These are phyloP conservation scores for Grammothele lineata DNA, from an alignment of 768 basidiomycete species.

Conservation along the genomic window DNA sequence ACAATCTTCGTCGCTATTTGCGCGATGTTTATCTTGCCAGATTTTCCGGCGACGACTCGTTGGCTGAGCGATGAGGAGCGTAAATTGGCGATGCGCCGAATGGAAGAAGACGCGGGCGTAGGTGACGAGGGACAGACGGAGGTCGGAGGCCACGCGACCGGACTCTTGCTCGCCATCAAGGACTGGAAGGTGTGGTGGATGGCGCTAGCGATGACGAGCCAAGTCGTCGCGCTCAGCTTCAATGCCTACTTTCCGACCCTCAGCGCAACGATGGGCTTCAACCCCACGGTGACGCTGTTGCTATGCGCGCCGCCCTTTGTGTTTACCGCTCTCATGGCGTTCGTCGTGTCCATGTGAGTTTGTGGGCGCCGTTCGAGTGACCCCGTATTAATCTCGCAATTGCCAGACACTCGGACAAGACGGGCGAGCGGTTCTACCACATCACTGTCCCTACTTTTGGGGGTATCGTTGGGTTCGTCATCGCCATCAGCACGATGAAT, in stretches of 20 bases:
- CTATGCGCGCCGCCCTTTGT: constrained; percentile 79
- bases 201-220: constrained; percentile 53
- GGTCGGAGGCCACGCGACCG: constrained; percentile 32
- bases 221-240: constrained; percentile 62
- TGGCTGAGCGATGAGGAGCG: constrained; percentile 60
- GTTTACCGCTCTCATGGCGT: constrained; percentile 54
- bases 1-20: constrained; percentile 50
- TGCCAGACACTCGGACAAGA: constrained; percentile 67
- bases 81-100: constrained; percentile 50
- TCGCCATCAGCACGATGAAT: constrained; percentile 63
- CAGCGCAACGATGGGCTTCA: constrained; percentile 65
- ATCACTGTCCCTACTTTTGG: constrained; percentile 47
- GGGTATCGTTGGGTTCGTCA: constrained; percentile 68
- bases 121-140: constrained; percentile 47
- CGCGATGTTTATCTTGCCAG: constrained; percentile 65
- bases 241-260: constrained; percentile 80
- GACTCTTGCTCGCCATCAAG: constrained; percentile 56
- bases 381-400: too few species aligned
- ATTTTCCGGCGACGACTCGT: constrained; percentile 58
- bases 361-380: too few species aligned
- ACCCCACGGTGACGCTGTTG: constrained; percentile 56
- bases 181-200: constrained; percentile 89
- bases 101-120: constrained; percentile 61
- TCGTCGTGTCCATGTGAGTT: constrained; percentile 45
- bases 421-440: constrained; percentile 69